These are phyloP conservation scores for Suillus bovinus DNA, from an alignment of 768 basidiomycete genomes.

Conservation along the genomic window DNA sequence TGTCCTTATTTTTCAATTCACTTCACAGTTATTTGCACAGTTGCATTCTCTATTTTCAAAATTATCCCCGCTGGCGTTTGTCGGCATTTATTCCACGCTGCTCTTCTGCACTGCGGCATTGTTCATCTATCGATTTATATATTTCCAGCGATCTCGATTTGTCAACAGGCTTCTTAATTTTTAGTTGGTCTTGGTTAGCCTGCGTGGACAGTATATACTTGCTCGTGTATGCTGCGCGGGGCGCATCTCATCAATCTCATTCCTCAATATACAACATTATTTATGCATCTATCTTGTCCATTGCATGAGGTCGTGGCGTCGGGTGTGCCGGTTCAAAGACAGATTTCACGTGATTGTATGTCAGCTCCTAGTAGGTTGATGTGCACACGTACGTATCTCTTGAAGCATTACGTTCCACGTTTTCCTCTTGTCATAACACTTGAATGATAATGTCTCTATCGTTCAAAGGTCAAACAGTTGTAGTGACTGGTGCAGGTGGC, in stretches of 20 bases:
- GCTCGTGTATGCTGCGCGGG: conserved; percentile 31
- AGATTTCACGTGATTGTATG: conserved; percentile 18
- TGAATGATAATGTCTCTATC: conserved; percentile 52
- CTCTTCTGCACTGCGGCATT: conserved; percentile 12
- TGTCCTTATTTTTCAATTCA: conserved; percentile 21
- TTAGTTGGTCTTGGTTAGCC: conserved; percentile 19
- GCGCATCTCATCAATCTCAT: conserved; percentile 28
- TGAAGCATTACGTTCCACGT: neutral
- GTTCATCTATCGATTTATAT: conserved; percentile 10
- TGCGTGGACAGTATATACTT: conserved; percentile 29
- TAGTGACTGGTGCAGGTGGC: conserved; percentile 95
- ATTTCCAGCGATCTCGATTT: conserved; percentile 7
- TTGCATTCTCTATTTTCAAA: conserved; percentile 24
- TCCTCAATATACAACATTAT: conserved; percentile 23
- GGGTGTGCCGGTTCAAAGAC: neutral
- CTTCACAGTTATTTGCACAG: conserved; percentile 27
- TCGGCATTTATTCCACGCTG: conserved; percentile 29
- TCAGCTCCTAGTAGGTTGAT: neutral
- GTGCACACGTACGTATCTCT: neutral
- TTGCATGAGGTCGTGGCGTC: neutral
- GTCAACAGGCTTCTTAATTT: conserved; percentile 30
- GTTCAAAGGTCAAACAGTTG: conserved; percentile 88
- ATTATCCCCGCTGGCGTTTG: conserved; percentile 29
- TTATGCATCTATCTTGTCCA: conserved; percentile 15
- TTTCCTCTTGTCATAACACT: conserved; percentile 8